Evolutionary conservation across 2,329 filamentous ascomycete genomes (phyloP).

Genomic region (Calonectria naviculata): DNA sequence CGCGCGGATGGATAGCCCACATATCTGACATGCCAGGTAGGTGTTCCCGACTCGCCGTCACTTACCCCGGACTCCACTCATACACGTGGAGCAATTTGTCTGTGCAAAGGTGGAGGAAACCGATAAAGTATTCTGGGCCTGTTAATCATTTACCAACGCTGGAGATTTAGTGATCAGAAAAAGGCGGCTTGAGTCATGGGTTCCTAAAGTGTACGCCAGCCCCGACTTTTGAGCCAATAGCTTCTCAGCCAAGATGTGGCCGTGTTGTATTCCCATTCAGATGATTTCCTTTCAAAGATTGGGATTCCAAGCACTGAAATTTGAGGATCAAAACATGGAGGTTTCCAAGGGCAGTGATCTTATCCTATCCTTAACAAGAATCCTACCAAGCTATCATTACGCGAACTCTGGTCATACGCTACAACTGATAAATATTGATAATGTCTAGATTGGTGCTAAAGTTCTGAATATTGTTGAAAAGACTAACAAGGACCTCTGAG

Average conservation of each 20-base stretch:
- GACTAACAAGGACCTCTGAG: slow-evolving; percentile 24
- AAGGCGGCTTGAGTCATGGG: slow-evolving; percentile 30
- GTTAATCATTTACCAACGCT: slow-evolving; percentile 27
- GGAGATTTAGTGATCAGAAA: slow-evolving; percentile 35
- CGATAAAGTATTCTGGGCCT: slow-evolving; percentile 34
- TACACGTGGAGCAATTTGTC: slow-evolving; percentile 35
- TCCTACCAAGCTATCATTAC: too few species aligned
- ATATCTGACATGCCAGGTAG: slow-evolving; percentile 39
- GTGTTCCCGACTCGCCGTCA: slow-evolving; percentile 25
- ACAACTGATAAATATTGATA: too few species aligned
- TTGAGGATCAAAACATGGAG: slow-evolving; percentile 40
- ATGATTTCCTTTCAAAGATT: slow-evolving; percentile 22
- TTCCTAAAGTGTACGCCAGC: slow-evolving; percentile 27
- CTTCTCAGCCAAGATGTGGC: neutral
- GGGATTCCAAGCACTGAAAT: slow-evolving; percentile 38
- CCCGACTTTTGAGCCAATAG: slow-evolving; percentile 14
- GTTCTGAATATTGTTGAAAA: slow-evolving; percentile 24
- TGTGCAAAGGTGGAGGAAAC: slow-evolving; percentile 36
- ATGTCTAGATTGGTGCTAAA: too few species aligned
- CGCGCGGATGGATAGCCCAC: slow-evolving; percentile 35
- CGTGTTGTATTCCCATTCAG: slow-evolving; percentile 31
- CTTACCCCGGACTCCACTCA: slow-evolving; percentile 35
- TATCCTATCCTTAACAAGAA: slow-evolving; percentile 24
- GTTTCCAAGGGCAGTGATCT: slow-evolving; percentile 15
- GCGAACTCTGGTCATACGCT: too few species aligned